These are phyloP conservation scores for Musa schizocarpa DNA, from an alignment of 176 grass and related monocot genomes.

Conservation along the genomic window DNA sequence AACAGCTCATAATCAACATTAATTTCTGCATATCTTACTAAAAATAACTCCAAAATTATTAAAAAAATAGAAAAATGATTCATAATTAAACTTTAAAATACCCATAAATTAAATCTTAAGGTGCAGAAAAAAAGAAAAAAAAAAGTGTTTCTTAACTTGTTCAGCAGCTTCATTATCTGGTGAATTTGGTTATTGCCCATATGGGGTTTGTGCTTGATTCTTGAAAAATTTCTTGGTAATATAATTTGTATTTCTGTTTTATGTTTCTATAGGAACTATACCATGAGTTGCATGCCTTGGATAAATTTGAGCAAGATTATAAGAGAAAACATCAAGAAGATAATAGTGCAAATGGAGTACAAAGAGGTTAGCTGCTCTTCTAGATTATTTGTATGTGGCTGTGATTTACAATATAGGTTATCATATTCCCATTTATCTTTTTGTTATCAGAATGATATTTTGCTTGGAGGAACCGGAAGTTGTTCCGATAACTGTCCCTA, in stretches of 20 bases:
- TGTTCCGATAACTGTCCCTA: too few relatives aligned
- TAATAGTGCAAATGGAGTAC: constrained; percentile 42
- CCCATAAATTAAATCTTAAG: too few relatives aligned
- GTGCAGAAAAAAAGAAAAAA: too few relatives aligned
- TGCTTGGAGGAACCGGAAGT: too few relatives aligned
- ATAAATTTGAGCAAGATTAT: constrained; percentile 93
- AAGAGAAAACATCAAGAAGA: constrained; percentile 77
- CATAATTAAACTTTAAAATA: too few relatives aligned
- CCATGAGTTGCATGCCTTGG: constrained; percentile 92
- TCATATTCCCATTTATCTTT: background rate
- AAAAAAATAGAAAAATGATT: too few relatives aligned
- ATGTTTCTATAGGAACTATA: constrained; percentile 63
- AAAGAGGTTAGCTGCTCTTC: constrained; percentile 65
- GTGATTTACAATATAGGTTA: background rate
- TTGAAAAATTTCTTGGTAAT: background rate
- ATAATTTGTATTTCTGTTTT: background rate
- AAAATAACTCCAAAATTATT: too few relatives aligned
- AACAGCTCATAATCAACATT: too few relatives aligned
- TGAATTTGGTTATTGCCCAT: background rate
- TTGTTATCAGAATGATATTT: background rate
- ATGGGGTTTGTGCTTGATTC: background rate
- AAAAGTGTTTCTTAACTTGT: too few relatives aligned
- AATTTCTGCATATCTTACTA: too few relatives aligned
- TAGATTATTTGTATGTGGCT: background rate
- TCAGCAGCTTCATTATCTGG: background rate